Evolutionary conservation across 495 filamentous ascomycete genomes (phyloP).

Genomic region (Tuber calosporum): DNA sequence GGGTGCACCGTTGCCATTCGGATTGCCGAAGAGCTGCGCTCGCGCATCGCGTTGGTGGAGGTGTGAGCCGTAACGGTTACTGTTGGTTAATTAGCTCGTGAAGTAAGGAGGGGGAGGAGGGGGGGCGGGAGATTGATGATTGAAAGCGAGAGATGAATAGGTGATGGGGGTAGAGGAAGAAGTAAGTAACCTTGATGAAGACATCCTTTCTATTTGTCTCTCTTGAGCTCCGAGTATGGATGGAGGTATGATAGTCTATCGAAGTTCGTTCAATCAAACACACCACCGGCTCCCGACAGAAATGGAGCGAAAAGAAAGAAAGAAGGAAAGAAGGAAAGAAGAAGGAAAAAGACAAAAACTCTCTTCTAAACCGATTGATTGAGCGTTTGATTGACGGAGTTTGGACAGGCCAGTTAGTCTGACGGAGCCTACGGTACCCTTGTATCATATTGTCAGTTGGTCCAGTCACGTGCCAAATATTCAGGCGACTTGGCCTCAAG

Average conservation of each 20-base stretch:
- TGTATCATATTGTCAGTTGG: neutral
- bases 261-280: neutral
- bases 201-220: neutral
- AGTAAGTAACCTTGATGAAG: neutral
- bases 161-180: neutral
- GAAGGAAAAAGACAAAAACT: no score
- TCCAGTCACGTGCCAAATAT: neutral
- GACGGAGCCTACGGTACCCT: neutral
- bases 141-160: neutral
- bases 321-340: no score
- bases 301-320: neutral
- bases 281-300: neutral
- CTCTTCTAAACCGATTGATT: neutral
- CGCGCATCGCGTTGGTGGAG: slow-evolving; percentile 82
- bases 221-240: neutral
- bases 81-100: neutral
- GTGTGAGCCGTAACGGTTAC: slow-evolving; percentile 30
- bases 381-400: neutral
- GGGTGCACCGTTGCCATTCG: slow-evolving; percentile 51
- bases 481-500: neutral
- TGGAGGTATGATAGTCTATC: neutral
- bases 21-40: slow-evolving; percentile 79
- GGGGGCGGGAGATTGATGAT: neutral
- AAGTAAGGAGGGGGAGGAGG: neutral
- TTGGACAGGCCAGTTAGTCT: neutral